These are phyloP conservation scores for Colletotrichum lindemuthianum DNA, from an alignment of 2,329 filamentous ascomycete species.

Conservation along the genomic window DNA sequence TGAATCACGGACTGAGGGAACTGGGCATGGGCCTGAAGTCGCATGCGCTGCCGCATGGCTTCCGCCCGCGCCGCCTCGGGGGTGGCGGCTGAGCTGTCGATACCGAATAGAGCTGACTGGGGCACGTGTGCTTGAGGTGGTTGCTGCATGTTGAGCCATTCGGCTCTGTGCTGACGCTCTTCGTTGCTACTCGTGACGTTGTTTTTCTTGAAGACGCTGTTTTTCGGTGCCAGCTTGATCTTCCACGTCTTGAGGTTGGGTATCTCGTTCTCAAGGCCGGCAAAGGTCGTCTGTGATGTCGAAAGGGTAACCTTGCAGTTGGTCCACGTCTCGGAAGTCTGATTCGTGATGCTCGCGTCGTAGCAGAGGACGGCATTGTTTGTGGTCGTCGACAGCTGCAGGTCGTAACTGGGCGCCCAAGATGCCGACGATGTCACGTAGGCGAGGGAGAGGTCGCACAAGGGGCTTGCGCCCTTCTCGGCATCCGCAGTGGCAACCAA, in stretches of 20 bases:
- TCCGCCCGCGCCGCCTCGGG: neutral
- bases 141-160: slow-evolving; percentile 40
- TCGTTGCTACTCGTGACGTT: slow-evolving; percentile 51
- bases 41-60: no score
- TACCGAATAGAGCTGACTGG: slow-evolving; percentile 35
- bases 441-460: slow-evolving; percentile 62
- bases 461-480: slow-evolving; percentile 36
- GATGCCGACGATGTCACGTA: slow-evolving; percentile 68
- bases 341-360: slow-evolving; percentile 70
- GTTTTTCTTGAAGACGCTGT: slow-evolving; percentile 16
- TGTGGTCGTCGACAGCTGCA: slow-evolving; percentile 66
- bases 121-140: slow-evolving; percentile 39
- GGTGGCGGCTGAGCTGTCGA: neutral
- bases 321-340: slow-evolving; percentile 71
- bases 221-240: slow-evolving; percentile 56
- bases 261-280: slow-evolving; percentile 63
- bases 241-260: slow-evolving; percentile 67
- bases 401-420: slow-evolving; percentile 71
- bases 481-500: slow-evolving; percentile 48
- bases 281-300: slow-evolving; percentile 69
- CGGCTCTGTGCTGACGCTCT: slow-evolving; percentile 47
- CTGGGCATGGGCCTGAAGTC: no score
- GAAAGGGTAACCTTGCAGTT: slow-evolving; percentile 70
- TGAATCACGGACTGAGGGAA: no score
- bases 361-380: slow-evolving; percentile 66